Conservation (phyloP, 139 green algal genomes). For the Closterium sp. region DNA sequence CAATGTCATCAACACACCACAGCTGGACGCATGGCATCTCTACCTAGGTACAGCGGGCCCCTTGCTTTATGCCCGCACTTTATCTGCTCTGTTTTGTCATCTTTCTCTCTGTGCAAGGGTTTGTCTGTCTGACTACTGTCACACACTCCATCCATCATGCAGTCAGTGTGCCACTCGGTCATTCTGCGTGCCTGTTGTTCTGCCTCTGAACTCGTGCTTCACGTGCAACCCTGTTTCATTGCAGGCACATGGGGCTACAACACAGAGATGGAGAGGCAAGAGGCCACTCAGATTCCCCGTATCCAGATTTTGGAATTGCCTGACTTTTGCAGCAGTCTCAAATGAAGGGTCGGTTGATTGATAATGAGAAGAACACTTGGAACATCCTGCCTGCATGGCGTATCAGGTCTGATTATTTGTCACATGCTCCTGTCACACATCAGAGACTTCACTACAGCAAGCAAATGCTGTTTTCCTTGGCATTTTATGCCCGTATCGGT, state of each 20-base stretch:
- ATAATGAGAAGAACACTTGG: too few relatives aligned
- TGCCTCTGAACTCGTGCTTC: too few relatives aligned
- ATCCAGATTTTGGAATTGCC: neutral
- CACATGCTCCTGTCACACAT: too few relatives aligned
- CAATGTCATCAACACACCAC: slow-evolving; percentile 36
- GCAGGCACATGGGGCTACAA: neutral
- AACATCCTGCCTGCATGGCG: too few relatives aligned
- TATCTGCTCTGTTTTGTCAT: neutral
- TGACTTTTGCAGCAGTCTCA: neutral
- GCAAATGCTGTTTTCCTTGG: neutral
- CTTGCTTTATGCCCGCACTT: neutral
- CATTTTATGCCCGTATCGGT: neutral
- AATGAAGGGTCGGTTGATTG: neutral
- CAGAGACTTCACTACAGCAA: too few relatives aligned
- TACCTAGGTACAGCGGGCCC: neutral
- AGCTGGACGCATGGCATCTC: slow-evolving; percentile 32
- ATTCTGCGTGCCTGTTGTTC: neutral
- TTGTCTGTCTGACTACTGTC: too few relatives aligned
- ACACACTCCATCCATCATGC: neutral
- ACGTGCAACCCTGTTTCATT: neutral
- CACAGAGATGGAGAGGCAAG: neutral
- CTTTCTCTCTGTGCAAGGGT: neutral
- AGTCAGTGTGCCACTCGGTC: neutral
- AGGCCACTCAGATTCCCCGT: neutral
- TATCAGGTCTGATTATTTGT: too few relatives aligned